These are phyloP conservation scores for Hemisphaericaspora xylanilytica DNA, from an alignment of 1,139 yeast species.

Conservation along the genomic window DNA sequence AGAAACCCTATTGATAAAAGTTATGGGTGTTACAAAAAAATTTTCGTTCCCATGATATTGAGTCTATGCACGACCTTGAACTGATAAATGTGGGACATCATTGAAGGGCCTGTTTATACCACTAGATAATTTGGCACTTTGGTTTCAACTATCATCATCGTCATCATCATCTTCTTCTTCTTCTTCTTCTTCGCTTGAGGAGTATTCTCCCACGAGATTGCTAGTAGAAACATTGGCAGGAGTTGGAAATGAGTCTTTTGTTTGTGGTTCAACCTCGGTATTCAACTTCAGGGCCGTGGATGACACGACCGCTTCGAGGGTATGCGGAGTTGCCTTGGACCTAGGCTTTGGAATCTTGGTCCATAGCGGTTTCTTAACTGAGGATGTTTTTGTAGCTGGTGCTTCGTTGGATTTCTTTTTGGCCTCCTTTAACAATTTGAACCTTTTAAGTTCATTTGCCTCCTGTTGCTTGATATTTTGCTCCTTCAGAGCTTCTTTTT, in stretches of 20 bases:
- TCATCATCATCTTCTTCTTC: background rate
- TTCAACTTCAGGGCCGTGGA: too few species aligned
- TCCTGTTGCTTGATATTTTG: constrained; percentile 11
- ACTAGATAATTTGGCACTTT: too few species aligned
- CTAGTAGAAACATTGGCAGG: background rate
- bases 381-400: background rate
- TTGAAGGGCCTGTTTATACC: too few species aligned
- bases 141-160: too few species aligned
- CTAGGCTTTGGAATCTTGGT: background rate
- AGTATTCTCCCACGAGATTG: constrained; percentile 8
- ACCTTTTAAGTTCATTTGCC: constrained; percentile 11
- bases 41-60: constrained; percentile 2
- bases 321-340: background rate
- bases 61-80: constrained; percentile 6
- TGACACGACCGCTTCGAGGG: background rate
- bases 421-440: constrained; percentile 6
- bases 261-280: background rate
- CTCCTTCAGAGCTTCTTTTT: constrained; percentile 18
- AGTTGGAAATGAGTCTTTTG: background rate
- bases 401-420: constrained; percentile 1
- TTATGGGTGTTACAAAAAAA: constrained; percentile 4
- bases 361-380: background rate
- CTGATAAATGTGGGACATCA: too few species aligned
- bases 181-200: constrained; percentile 14
- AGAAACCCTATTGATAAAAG: background rate